These are phyloP conservation scores for Dactylellina cionopaga DNA, from an alignment of 2,329 filamentous ascomycete genomes.

Conservation along the genomic window DNA sequence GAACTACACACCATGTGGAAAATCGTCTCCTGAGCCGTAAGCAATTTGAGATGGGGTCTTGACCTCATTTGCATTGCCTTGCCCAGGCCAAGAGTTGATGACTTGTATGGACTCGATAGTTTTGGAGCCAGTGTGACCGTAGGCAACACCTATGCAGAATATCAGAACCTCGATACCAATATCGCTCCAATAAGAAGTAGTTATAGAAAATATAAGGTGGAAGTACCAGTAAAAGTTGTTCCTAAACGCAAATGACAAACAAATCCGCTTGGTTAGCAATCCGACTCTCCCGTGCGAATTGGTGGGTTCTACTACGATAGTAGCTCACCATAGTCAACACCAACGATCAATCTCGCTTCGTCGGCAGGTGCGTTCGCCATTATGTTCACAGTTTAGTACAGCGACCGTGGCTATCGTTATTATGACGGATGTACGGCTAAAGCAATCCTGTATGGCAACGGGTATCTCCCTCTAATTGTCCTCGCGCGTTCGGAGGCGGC, in stretches of 20 bases:
- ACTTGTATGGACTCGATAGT: conserved; percentile 45
- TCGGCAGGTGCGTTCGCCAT: conserved; percentile 20
- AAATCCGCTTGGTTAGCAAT: neutral
- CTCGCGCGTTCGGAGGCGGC: neutral
- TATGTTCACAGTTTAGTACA: conserved; percentile 11
- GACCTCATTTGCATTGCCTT: conserved; percentile 42
- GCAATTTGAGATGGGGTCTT: conserved; percentile 47
- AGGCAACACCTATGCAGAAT: conserved; percentile 32
- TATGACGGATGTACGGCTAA: too few species aligned
- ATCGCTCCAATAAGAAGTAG: neutral
- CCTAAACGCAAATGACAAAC: too few species aligned
- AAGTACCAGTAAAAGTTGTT: conserved; percentile 49
- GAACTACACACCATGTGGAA: conserved; percentile 36
- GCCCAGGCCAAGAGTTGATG: conserved; percentile 48
- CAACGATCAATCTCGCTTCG: conserved; percentile 49
- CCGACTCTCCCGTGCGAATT: neutral
- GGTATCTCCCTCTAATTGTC: too few species aligned
- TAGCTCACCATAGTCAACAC: conserved; percentile 49
- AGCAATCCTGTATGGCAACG: too few species aligned
- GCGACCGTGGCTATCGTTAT: conserved; percentile 40
- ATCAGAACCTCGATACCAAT: neutral
- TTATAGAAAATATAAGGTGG: too few species aligned
- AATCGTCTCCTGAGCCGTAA: conserved; percentile 42
- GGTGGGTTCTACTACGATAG: neutral
- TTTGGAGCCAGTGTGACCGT: conserved; percentile 39